phyloP scores from a whole-genome alignment of 2,329 filamentous ascomycete species.

The Cryphonectria japonica region DNA sequence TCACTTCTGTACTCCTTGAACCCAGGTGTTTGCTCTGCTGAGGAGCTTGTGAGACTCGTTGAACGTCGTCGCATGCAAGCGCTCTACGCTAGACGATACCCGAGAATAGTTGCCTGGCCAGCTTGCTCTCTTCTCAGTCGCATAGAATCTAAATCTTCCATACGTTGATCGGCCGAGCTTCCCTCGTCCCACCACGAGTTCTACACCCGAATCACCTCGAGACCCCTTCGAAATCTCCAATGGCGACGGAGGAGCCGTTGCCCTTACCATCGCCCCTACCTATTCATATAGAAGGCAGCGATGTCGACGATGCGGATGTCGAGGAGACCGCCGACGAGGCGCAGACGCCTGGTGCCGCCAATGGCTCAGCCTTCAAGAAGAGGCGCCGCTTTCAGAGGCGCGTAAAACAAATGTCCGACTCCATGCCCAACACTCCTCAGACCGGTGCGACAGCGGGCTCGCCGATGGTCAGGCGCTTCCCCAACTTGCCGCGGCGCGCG shows the following conservation, averaged over 20 bases:
- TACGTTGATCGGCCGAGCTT: neutral
- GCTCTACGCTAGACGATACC: neutral
- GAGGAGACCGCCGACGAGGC: slow-evolving; percentile 86
- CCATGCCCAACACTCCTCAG: slow-evolving; percentile 68
- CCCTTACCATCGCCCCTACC: slow-evolving; percentile 32
- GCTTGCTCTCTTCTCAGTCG: neutral
- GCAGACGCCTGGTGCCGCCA: slow-evolving; percentile 40
- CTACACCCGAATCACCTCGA: slow-evolving; percentile 36
- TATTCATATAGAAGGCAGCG: slow-evolving; percentile 64
- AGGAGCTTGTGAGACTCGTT: neutral
- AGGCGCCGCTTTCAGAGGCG: slow-evolving; percentile 65
- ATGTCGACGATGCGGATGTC: slow-evolving; percentile 72
- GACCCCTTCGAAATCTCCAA: slow-evolving; percentile 7
- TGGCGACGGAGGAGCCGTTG: slow-evolving; percentile 27
- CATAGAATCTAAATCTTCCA: neutral
- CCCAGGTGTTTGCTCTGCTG: neutral
- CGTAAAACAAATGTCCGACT: slow-evolving; percentile 57
- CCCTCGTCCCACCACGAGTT: slow-evolving; percentile 50
- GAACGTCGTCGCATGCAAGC: slow-evolving; percentile 1
- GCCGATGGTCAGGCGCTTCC: slow-evolving; percentile 51
- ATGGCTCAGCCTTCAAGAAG: slow-evolving; percentile 58
- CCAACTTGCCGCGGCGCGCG: slow-evolving; percentile 63
- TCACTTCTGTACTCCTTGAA: neutral
- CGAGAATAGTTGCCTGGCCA: neutral
- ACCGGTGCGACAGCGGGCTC: slow-evolving; percentile 49